A percentile compares a stretch with the other conserved stretches of the same genome.
These are phyloP conservation scores for Lentinus brumalis DNA, from an alignment of 768 basidiomycete species.

Conservation along the genomic window DNA sequence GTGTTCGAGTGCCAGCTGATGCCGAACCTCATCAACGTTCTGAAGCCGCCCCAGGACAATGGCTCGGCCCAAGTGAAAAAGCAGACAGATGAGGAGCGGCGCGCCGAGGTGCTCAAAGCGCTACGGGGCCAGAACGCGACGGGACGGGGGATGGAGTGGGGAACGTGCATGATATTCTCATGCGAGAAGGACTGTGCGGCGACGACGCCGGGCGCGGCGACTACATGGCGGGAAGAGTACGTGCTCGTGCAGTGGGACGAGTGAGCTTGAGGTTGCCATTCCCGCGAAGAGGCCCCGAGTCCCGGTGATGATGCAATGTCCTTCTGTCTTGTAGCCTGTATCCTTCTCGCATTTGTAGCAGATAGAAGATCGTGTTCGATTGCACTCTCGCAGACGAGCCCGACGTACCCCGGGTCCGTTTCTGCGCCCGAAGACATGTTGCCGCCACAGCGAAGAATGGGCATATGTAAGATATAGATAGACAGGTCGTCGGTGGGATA, in stretches of 20 bases:
- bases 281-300: neutral
- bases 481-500: neutral
- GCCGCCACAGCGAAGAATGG: too few species aligned
- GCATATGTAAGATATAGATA: neutral
- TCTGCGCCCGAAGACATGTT: too few species aligned
- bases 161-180: constrained; percentile 86
- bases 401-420: too few species aligned
- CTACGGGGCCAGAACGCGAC: constrained; percentile 49
- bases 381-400: too few species aligned
- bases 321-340: neutral
- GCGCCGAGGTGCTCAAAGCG: constrained; percentile 56
- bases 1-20: constrained; percentile 94
- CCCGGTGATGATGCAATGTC: neutral
- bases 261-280: constrained; percentile 30
- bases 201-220: constrained; percentile 37
- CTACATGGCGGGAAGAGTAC: constrained; percentile 71
- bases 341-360: neutral
- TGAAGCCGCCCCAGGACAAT: constrained; percentile 39
- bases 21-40: constrained; percentile 87
- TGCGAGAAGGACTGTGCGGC: constrained; percentile 69
- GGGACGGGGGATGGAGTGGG: constrained; percentile 89
- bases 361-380: too few species aligned
- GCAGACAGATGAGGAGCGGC: constrained; percentile 68
- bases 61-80: constrained; percentile 21
- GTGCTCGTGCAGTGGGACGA: constrained; percentile 80